These are phyloP conservation scores for Trematosphaeria pertusa DNA, from an alignment of 2,329 filamentous ascomycete species.

Conservation along the genomic window DNA sequence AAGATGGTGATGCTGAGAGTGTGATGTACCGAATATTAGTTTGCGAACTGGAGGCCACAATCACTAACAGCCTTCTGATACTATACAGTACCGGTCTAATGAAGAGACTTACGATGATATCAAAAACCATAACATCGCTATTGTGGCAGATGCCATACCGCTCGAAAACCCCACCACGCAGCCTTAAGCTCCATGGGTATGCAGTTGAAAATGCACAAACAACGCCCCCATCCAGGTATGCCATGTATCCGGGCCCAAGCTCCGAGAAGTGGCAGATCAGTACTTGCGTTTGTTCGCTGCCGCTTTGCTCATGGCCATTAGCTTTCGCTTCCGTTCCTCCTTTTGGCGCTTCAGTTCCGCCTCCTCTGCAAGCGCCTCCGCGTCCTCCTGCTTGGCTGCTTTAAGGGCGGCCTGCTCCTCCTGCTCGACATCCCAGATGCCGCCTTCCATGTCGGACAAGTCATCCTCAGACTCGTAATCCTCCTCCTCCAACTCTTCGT, in stretches of 20 bases:
- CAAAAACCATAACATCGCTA: slow-evolving; percentile 24
- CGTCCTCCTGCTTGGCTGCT: slow-evolving; percentile 72
- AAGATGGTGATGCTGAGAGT: too few species aligned
- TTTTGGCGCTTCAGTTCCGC: slow-evolving; percentile 45
- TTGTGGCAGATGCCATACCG: slow-evolving; percentile 26
- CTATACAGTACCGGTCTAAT: slow-evolving; percentile 24
- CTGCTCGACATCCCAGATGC: slow-evolving; percentile 73
- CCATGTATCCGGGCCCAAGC: slow-evolving; percentile 37
- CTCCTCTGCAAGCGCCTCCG: slow-evolving; percentile 66
- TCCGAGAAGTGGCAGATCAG: slow-evolving; percentile 26
- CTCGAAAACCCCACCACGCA: slow-evolving; percentile 20
- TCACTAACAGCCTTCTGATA: slow-evolving; percentile 16
- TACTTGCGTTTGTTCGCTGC: slow-evolving; percentile 41
- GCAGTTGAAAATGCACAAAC: slow-evolving; percentile 25
- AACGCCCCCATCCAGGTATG: slow-evolving; percentile 37
- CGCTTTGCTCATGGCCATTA: slow-evolving; percentile 35
- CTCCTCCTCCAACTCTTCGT: slow-evolving; percentile 58
- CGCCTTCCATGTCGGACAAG: slow-evolving; percentile 81
- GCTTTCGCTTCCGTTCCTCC: slow-evolving; percentile 44
- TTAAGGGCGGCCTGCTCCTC: slow-evolving; percentile 71
- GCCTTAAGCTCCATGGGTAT: slow-evolving; percentile 38
- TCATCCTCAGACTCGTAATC: slow-evolving; percentile 70
- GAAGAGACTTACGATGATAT: slow-evolving; percentile 23
- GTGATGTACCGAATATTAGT: not conserved
- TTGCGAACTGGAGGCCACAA: slow-evolving; percentile 8